phyloP scores from a whole-genome alignment of 176 grass and related monocot species.

The Carex pumila region DNA sequence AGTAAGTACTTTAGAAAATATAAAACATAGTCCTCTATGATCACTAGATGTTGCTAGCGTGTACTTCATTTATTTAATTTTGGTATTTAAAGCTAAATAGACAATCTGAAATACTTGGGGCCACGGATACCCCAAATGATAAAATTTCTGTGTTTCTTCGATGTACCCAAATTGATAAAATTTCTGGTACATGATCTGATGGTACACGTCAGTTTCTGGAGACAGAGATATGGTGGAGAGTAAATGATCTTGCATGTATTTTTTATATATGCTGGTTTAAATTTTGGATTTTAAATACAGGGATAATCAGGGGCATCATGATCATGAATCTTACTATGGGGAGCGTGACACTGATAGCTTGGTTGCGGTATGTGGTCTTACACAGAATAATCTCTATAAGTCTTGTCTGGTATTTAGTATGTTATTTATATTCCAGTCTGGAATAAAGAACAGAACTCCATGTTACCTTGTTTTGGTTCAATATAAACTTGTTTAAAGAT shows the following conservation, averaged over 20 bases:
- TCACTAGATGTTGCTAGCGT: neutral
- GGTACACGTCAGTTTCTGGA: neutral
- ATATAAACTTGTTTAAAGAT: neutral
- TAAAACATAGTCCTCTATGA: neutral
- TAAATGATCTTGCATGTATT: neutral
- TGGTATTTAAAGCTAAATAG: neutral
- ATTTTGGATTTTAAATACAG: conserved; percentile 33
- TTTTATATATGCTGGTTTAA: conserved; percentile 3
- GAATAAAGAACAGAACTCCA: neutral
- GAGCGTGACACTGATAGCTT: conserved; percentile 98
- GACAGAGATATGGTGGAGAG: neutral
- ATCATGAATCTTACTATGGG: conserved; percentile 97
- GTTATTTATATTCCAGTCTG: neutral
- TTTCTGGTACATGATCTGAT: neutral
- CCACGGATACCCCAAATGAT: conserved; percentile 2
- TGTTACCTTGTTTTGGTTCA: neutral
- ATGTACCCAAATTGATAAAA: neutral
- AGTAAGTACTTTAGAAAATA: conserved; percentile 46
- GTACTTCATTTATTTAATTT: neutral
- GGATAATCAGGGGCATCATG: conserved; percentile 92
- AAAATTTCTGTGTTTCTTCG: neutral
- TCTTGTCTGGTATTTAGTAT: neutral
- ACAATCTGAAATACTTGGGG: neutral
- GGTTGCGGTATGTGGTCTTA: conserved; percentile 68
- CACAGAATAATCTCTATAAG: neutral